These are phyloP conservation scores for Ascochyta clinopodiicola DNA, from an alignment of 2,329 filamentous ascomycete genomes.

Conservation along the genomic window DNA sequence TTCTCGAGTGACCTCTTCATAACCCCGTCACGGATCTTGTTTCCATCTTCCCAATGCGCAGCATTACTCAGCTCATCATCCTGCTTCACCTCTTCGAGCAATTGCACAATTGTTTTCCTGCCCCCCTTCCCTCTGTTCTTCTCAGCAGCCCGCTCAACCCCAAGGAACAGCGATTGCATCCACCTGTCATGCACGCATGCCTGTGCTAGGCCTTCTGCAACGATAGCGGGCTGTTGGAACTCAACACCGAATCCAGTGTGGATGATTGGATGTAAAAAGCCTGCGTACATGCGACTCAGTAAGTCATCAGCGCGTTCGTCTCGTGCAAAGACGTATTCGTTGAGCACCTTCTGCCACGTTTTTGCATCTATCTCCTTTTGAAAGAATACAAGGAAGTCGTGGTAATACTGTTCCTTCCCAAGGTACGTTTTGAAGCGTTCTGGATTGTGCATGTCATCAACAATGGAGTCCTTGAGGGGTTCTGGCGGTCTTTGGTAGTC, in stretches of 20 bases:
- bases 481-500: constrained; percentile 68
- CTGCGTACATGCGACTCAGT: constrained; percentile 70
- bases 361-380: constrained; percentile 71
- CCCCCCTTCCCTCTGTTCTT: constrained; percentile 24
- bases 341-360: constrained; percentile 67
- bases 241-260: constrained; percentile 86
- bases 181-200: constrained; percentile 70
- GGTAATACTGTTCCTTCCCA: constrained; percentile 70
- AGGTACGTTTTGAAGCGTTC: constrained; percentile 64
- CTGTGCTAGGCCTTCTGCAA: constrained; percentile 82
- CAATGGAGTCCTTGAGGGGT: constrained; percentile 56
- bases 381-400: constrained; percentile 79
- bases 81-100: constrained; percentile 66
- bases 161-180: constrained; percentile 62
- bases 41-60: constrained; percentile 60
- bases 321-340: constrained; percentile 72
- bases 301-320: constrained; percentile 72
- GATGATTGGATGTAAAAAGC: constrained; percentile 80
- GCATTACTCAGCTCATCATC: constrained; percentile 65
- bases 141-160: constrained; percentile 58
- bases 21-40: constrained; percentile 74
- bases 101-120: constrained; percentile 57
- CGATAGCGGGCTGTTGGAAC: constrained; percentile 79
- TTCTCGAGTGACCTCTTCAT: constrained; percentile 67
- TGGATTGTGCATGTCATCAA: constrained; percentile 65